Evolutionary conservation across 768 basidiomycete genomes (phyloP).

Genomic region (Termitomyces sp.): DNA sequence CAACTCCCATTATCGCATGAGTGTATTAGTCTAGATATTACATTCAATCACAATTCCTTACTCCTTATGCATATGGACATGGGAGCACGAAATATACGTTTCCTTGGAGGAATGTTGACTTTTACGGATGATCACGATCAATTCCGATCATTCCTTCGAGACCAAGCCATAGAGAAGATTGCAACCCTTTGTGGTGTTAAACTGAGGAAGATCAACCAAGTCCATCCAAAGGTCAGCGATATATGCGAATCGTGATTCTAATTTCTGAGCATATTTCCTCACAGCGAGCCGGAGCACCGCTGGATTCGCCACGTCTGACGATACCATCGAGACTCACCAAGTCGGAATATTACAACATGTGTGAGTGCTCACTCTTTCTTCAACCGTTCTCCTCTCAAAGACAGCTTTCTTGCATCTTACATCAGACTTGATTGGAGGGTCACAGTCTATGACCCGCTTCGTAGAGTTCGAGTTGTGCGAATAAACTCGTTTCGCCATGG

Average conservation of each 20-base stretch:
- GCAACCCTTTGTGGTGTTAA: conserved; percentile 17
- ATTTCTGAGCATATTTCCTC: not conserved
- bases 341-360: conserved; percentile 24
- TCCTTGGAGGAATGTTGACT: conserved; percentile 7
- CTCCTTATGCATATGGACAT: no score
- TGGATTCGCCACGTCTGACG: conserved; percentile 17
- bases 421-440: conserved; percentile 19
- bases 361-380: conserved; percentile 14
- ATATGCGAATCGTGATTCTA: not conserved
- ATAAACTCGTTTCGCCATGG: not conserved
- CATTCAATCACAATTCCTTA: no score
- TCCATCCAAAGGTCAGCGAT: conserved; percentile 23
- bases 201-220: conserved; percentile 17
- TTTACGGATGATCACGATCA: conserved; percentile 21
- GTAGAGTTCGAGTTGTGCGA: conserved; percentile 18
- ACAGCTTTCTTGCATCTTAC: not conserved
- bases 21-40: no score
- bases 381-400: not conserved
- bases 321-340: conserved; percentile 21
- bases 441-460: conserved; percentile 18
- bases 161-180: conserved; percentile 12
- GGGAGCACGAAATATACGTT: no score
- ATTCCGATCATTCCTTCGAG: conserved; percentile 21
- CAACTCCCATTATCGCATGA: no score
- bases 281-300: conserved; percentile 24